Percentiles rank a stretch among this genome's conserved stretches.
These are phyloP conservation scores for Diospyros lotus DNA, from an alignment of 148 eudicot genomes.

Conservation along the genomic window DNA sequence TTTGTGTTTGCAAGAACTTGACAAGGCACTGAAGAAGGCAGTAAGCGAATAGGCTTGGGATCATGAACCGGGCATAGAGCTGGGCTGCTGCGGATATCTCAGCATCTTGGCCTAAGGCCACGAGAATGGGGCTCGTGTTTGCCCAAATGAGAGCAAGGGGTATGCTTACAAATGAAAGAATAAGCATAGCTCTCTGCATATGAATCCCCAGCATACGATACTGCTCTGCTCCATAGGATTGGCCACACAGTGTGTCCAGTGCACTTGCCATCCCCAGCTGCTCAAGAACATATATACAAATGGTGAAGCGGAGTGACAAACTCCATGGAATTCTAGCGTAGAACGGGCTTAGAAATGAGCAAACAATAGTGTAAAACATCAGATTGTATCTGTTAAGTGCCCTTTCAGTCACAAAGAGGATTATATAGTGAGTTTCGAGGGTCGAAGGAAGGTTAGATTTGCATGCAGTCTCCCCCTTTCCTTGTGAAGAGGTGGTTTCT, in stretches of 20 bases:
- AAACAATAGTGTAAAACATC: no score
- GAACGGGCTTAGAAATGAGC: no score
- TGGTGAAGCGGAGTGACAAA: neutral
- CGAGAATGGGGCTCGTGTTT: constrained; percentile 42
- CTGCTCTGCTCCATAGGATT: constrained; percentile 65
- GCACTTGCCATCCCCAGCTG: constrained; percentile 72
- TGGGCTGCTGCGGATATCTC: constrained; percentile 50
- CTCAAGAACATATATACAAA: neutral
- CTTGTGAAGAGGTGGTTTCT: no score
- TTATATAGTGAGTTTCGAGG: no score
- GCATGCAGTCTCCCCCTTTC: no score
- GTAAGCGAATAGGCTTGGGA: constrained; percentile 56
- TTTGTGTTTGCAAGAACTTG: constrained; percentile 60
- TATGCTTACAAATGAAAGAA: constrained; percentile 40
- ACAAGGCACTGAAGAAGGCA: constrained; percentile 53
- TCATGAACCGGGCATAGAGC: constrained; percentile 40
- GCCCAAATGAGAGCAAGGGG: constrained; percentile 57
- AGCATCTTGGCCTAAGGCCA: constrained; percentile 48
- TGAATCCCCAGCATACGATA: constrained; percentile 62
- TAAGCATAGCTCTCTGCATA: constrained; percentile 52
- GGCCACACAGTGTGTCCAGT: constrained; percentile 64
- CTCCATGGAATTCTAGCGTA: no score
- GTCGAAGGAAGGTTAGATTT: no score
- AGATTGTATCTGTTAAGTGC: no score
- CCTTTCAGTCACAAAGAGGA: no score